Evolutionary conservation across 345 rosid species (phyloP), one percentile per base, ranked within the genome.

Genomic region (Melaleuca quinquenervia): DNA sequence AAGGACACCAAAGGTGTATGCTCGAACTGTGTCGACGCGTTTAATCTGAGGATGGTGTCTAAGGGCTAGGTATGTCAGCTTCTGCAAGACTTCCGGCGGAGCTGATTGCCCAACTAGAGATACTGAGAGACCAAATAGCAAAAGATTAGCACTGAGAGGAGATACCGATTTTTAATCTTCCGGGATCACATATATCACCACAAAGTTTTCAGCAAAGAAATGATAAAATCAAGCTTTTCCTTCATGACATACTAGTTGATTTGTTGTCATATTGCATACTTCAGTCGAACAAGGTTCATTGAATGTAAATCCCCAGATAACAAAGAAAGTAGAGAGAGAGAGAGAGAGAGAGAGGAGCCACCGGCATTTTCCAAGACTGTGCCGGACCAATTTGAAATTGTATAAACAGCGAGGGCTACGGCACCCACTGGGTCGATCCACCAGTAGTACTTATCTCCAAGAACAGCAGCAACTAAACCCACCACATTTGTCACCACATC

Each of bases 381-480:
- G 74, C 86, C 80, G 3, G 90, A 89, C 89, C 90, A 87, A 76
- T 85, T 87, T 5, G 56, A 32, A 14, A 89, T 87, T 4, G 89
- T 87, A 70, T 89, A 89, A n/a, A 89, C 14, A 8, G 89, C 89
- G 11, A 89, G 87, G 78, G 82, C 52, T 51, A 89, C 84, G 8
- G 91, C 91, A 6, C 91, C 91, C 44, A 55, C 58, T 16, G 91
- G 91, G 50, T 87, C 90, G 26, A 90, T 86, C 90, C 91, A 88
- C 89, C 89, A 88, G 76, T 87, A 85, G 44, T 76, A 90, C 52
- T 55, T 24, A 82, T 85, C 82, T 4, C 84, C 91, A 15, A 90
- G 89, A 64, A 84, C 82, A 41, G 90, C 89, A 18, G 90, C 88
- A 21, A 83, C 80, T 55, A 88, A 75, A 26, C 91, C 91, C 5